These are phyloP conservation scores for Sporothrix luriei DNA, from an alignment of 2,329 filamentous ascomycete genomes.

Conservation along the genomic window DNA sequence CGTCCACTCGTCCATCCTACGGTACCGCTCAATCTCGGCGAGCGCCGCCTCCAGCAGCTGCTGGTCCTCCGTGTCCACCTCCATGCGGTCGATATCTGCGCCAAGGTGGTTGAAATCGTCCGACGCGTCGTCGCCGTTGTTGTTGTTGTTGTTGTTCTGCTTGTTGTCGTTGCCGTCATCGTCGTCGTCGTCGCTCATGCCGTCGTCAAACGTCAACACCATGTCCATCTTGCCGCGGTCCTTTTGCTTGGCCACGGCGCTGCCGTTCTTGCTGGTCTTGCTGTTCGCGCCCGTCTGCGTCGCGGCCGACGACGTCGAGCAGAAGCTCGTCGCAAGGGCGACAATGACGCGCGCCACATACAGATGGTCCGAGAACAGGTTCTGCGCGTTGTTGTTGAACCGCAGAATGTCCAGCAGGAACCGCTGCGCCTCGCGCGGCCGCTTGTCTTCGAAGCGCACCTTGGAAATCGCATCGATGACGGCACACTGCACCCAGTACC, in stretches of 20 bases:
- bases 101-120: slow-evolving; percentile 40
- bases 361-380: slow-evolving; percentile 83
- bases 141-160: slow-evolving; percentile 38
- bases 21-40: slow-evolving; percentile 67
- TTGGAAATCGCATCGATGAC: slow-evolving; percentile 80
- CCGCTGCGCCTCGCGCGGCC: slow-evolving; percentile 74
- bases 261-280: slow-evolving; percentile 34
- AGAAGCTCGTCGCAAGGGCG: slow-evolving; percentile 63
- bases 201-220: slow-evolving; percentile 45
- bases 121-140: slow-evolving; percentile 35
- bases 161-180: slow-evolving; percentile 38
- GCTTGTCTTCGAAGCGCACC: slow-evolving; percentile 76
- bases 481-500: slow-evolving; percentile 81
- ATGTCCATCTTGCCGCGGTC: slow-evolving; percentile 35
- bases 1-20: slow-evolving; percentile 69
- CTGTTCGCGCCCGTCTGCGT: slow-evolving; percentile 22
- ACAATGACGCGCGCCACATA: slow-evolving; percentile 82
- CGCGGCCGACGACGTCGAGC: slow-evolving; percentile 44
- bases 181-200: slow-evolving; percentile 31
- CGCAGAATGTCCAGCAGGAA: slow-evolving; percentile 88
- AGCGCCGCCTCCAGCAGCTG: slow-evolving; percentile 57
- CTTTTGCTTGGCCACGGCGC: background rate
- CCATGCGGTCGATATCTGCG: slow-evolving; percentile 50
- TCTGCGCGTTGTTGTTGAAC: slow-evolving; percentile 93
- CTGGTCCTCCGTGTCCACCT: slow-evolving; percentile 42